Percentiles rank a stretch among this genome's conserved stretches.
These are phyloP conservation scores for Naganishia friedmannii DNA, from an alignment of 768 basidiomycete species.

Conservation along the genomic window DNA sequence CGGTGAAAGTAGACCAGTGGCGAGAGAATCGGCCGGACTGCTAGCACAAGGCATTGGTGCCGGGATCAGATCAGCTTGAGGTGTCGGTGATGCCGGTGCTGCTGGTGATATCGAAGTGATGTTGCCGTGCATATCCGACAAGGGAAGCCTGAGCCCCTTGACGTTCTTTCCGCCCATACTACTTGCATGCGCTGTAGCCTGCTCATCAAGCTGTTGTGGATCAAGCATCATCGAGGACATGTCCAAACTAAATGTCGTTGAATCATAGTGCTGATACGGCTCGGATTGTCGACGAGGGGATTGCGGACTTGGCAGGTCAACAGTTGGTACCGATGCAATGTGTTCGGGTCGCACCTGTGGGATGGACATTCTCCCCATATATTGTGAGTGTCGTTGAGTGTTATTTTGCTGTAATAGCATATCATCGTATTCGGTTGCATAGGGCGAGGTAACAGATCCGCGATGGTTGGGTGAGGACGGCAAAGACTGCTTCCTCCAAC, in stretches of 20 bases:
- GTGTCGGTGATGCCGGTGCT: background rate
- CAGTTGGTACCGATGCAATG: background rate
- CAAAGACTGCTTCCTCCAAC: slow-evolving; percentile 12
- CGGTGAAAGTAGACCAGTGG: background rate
- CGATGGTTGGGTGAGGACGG: background rate
- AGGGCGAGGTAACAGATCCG: background rate
- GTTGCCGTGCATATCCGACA: slow-evolving; percentile 18
- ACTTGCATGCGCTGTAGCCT: background rate
- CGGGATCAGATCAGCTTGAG: background rate
- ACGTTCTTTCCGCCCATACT: slow-evolving; percentile 15
- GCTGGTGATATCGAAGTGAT: background rate
- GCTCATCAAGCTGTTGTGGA: background rate
- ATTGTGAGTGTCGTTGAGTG: background rate
- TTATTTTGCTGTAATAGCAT: background rate
- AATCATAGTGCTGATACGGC: background rate
- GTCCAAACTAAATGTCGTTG: background rate
- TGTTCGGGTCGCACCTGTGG: background rate
- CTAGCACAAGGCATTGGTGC: background rate
- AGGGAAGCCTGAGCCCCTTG: slow-evolving; percentile 23
- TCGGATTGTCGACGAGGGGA: slow-evolving; percentile 9
- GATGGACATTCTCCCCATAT: background rate
- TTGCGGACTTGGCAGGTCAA: background rate
- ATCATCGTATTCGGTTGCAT: slow-evolving; percentile 12
- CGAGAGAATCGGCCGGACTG: background rate
- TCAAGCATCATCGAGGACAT: background rate